Evolutionary conservation across 2,329 filamentous ascomycete genomes (phyloP).

Genomic region (Chaetomiaceae sp.): DNA sequence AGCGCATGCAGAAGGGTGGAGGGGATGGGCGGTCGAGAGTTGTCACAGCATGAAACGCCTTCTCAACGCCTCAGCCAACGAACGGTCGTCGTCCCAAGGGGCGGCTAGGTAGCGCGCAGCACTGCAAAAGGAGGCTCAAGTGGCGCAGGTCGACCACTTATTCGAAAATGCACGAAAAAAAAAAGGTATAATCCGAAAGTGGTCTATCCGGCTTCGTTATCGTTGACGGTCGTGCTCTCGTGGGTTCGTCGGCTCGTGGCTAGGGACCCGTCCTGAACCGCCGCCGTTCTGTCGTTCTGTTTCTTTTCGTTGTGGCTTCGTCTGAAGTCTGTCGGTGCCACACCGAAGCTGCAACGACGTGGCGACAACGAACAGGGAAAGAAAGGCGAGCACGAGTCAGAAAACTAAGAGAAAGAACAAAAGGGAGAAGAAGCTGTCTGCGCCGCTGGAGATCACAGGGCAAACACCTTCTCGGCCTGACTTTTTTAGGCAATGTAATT

Average conservation of each 20-base stretch:
- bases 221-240: not conserved
- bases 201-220: not conserved
- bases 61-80: conserved; percentile 13
- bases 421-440: not conserved
- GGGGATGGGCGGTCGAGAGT: conserved; percentile 4
- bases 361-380: not conserved
- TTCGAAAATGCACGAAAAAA: conserved; percentile 1
- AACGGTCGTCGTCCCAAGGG: conserved; percentile 1
- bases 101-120: conserved; percentile 1
- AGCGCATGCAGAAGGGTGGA: not conserved
- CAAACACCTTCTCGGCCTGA: not conserved
- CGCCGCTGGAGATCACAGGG: not conserved
- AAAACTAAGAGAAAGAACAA: not conserved
- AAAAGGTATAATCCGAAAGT: not conserved
- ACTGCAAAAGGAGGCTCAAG: conserved; percentile 8
- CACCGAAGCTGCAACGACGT: not conserved
- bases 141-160: conserved; percentile 8
- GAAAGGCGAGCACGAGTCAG: conserved; percentile 9
- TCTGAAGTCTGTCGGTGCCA: not conserved
- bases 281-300: too few species aligned
- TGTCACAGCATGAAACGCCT: conserved; percentile 22
- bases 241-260: not conserved
- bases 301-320: not conserved
- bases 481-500: conserved; percentile 1
- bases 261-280: too few species aligned